Base-by-base conservation (phyloP, 495 filamentous ascomycete genomes). In the Antarctomyces pellizariae region DNA sequence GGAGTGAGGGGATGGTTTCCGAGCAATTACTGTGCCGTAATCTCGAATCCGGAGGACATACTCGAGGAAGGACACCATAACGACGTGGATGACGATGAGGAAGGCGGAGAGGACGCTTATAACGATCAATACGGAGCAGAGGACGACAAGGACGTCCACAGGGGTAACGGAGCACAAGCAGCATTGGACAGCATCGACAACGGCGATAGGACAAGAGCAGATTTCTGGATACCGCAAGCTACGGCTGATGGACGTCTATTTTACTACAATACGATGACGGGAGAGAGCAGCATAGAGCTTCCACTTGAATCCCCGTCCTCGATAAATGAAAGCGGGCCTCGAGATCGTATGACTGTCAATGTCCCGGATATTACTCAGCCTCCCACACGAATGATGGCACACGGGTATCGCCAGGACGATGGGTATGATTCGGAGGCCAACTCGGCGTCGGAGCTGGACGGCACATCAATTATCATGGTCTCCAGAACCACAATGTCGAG, bases 211-310 rank as follows among this genome's bases (percentile, higher is more conserved):
- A 83, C 89, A 36, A 72, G 90, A 42, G 77, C 86, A 25, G 79
- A 82, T 26, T 95, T 86, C 45, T 97, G 86, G 86, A 92, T 97
- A 39, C 89, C 89, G 2, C 86, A 97, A 46, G 89, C 82, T 8
- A 97, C 89, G 3, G 71, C 78, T 0, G 79, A 93, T 45, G 86
- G 86, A 25, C 64, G 78, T 30, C 49, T 95, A n/a, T 95, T 80
- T 45, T 97, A 93, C 44, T 95, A 89, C 59, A 97, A 97, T 41
- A 93, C 82, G 4, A 64, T 90, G 45, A 97, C 86, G 0, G 79
- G 80, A 20, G 78, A 76, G 34, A 89, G 75, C 36, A 86, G 75
- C 24, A 82, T 75, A 67, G 86, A 95, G 37, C 55, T 97, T 32
- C 86, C 89, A 2, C 60, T 95, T 18, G 86, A 93, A 44, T 82